A percentile compares a stretch with the other conserved stretches of the same genome.
phyloP scores from a whole-genome alignment of 2,329 filamentous ascomycete genomes.

The Sclerotinia borealis region DNA sequence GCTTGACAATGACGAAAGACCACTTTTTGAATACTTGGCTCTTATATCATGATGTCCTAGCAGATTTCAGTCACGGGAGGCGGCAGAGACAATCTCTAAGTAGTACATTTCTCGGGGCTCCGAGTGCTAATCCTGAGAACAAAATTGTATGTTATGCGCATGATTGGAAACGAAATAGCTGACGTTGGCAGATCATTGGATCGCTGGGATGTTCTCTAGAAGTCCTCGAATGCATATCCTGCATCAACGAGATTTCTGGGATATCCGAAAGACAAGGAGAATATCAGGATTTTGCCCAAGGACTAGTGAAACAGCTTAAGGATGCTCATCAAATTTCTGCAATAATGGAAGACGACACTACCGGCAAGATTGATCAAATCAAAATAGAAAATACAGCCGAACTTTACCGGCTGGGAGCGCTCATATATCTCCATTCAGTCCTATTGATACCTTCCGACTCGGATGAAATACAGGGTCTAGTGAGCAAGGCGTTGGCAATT shows the following conservation, averaged over 20 bases:
- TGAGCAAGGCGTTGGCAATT: slow-evolving; percentile 34
- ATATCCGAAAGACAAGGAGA: neutral
- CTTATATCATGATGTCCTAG: slow-evolving; percentile 42
- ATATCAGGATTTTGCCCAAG: slow-evolving; percentile 15
- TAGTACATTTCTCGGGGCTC: neutral
- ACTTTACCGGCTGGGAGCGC: slow-evolving; percentile 40
- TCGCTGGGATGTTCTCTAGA: slow-evolving; percentile 43
- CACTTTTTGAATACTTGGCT: slow-evolving; percentile 43
- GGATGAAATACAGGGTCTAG: slow-evolving; percentile 18
- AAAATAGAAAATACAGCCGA: slow-evolving; percentile 38
- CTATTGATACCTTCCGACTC: slow-evolving; percentile 18
- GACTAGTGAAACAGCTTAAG: slow-evolving; percentile 14
- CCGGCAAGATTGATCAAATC: slow-evolving; percentile 28
- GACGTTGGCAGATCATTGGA: slow-evolving; percentile 36
- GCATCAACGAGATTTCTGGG: slow-evolving; percentile 32
- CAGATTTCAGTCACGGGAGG: slow-evolving; percentile 38
- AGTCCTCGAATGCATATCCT: slow-evolving; percentile 40
- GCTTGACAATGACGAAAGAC: slow-evolving; percentile 23
- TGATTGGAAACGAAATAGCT: neutral
- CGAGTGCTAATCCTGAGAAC: neutral
- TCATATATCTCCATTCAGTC: slow-evolving; percentile 37
- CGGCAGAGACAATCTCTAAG: neutral
- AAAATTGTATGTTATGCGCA: neutral
- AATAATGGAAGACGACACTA: slow-evolving; percentile 27
- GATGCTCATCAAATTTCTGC: slow-evolving; percentile 27